Conservation (phyloP, 495 filamentous ascomycete species). For the Venustampulla echinocandica region DNA sequence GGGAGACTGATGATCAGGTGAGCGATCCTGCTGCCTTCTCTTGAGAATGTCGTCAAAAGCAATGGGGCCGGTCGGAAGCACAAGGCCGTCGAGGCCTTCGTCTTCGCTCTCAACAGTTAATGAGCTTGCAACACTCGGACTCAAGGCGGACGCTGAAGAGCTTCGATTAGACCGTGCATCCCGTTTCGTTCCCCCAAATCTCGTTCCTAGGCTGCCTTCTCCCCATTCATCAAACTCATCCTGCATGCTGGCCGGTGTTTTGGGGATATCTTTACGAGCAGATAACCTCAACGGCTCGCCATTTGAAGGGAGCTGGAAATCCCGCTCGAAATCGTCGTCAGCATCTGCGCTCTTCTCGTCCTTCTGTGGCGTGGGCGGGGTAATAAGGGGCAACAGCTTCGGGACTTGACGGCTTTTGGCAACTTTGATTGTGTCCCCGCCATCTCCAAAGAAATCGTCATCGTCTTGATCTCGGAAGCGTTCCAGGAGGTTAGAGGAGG, state of each 20-base stretch:
- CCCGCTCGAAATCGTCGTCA: constrained; percentile 65
- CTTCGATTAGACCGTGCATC: constrained; percentile 69
- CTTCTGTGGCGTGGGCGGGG: constrained; percentile 45
- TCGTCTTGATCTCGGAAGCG: constrained; percentile 55
- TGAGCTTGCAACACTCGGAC: constrained; percentile 83
- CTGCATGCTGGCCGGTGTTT: constrained; percentile 46
- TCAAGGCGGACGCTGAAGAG: constrained; percentile 80
- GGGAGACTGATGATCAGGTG: constrained; percentile 32
- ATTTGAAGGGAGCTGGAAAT: constrained; percentile 62
- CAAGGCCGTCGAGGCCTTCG: constrained; percentile 75
- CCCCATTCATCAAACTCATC: constrained; percentile 91
- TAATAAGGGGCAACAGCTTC: constrained; percentile 46
- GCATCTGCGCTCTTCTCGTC: constrained; percentile 26
- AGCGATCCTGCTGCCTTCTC: constrained; percentile 50
- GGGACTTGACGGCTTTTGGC: constrained; percentile 47
- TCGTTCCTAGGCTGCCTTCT: constrained; percentile 82
- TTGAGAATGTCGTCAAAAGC: constrained; percentile 70
- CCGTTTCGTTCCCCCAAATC: constrained; percentile 75
- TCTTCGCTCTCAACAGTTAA: constrained; percentile 92
- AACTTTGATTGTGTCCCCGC: constrained; percentile 56
- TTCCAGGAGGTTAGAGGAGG: constrained; percentile 36
- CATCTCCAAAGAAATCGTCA: constrained; percentile 53
- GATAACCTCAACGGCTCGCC: constrained; percentile 52
- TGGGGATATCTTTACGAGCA: constrained; percentile 47
- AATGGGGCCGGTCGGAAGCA: constrained; percentile 74